Evolutionary conservation across 192 early-diverging fungal species (phyloP).

Genomic region (Polychytrium aggregatum): DNA sequence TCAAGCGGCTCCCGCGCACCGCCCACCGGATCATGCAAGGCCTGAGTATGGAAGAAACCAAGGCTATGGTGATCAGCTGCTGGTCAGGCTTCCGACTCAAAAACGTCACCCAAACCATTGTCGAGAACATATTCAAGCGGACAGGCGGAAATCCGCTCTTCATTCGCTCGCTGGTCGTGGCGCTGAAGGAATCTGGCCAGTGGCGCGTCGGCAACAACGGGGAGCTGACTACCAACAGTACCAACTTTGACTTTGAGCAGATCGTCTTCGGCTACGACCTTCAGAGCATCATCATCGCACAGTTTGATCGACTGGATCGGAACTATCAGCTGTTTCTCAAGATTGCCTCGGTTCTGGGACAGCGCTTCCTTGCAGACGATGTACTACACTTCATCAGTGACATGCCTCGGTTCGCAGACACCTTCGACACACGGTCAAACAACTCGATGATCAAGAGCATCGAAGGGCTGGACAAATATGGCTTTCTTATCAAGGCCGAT

Average conservation of each 20-base stretch:
- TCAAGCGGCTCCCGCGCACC: slow-evolving; percentile 17
- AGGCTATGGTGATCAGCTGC: slow-evolving; percentile 18
- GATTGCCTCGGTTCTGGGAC: slow-evolving; percentile 38
- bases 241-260: slow-evolving; percentile 34
- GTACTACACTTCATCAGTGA: slow-evolving; percentile 28
- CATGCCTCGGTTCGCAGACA: slow-evolving; percentile 9
- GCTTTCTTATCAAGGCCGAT: slow-evolving; percentile 23
- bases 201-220: slow-evolving; percentile 19
- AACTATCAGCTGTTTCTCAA: slow-evolving; percentile 42
- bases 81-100: slow-evolving; percentile 20
- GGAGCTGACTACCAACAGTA: slow-evolving; percentile 9
- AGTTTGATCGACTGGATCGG: slow-evolving; percentile 39
- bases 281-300: slow-evolving; percentile 34
- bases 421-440: slow-evolving; percentile 11
- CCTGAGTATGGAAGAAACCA: slow-evolving; percentile 24
- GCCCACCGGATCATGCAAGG: slow-evolving; percentile 16
- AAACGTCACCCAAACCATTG: slow-evolving; percentile 16
- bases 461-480: slow-evolving; percentile 31
- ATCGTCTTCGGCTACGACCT: slow-evolving; percentile 31
- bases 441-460: slow-evolving; percentile 11
- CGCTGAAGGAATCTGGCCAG: slow-evolving; percentile 36
- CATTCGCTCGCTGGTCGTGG: slow-evolving; percentile 24
- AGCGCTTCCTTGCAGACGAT: slow-evolving; percentile 35
- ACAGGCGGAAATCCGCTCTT: slow-evolving; percentile 41
- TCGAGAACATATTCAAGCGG: slow-evolving; percentile 27